Percentiles rank a stretch among this genome's conserved stretches.
Conservation (phyloP, 176 grass and related monocot genomes). For the Paspalum vaginatum region DNA sequence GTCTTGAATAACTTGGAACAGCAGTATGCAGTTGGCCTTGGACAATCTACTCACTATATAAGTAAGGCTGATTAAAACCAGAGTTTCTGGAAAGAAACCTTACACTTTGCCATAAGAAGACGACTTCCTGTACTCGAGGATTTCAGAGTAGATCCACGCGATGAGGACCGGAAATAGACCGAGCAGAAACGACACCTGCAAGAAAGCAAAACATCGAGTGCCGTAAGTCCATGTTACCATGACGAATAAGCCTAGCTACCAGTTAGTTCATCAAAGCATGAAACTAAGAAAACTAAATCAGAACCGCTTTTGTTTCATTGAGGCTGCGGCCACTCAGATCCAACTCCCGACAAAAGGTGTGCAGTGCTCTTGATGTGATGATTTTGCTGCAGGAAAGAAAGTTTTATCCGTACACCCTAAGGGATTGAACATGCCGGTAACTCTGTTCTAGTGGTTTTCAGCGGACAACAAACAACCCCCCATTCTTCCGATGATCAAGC, state of each 20-base stretch:
- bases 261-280: neutral
- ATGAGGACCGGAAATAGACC: constrained; percentile 65
- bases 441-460: neutral
- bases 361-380: neutral
- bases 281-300: neutral
- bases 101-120: constrained; percentile 57
- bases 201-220: constrained; percentile 13
- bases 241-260: neutral
- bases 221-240: neutral
- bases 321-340: neutral
- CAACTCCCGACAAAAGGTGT: neutral
- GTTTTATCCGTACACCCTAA: neutral
- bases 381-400: neutral
- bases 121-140: constrained; percentile 55
- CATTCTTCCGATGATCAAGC: no score
- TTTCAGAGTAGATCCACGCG: constrained; percentile 72
- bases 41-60: neutral
- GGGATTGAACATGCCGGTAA: neutral
- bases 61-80: constrained; percentile 2
- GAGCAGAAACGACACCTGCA: constrained; percentile 72
- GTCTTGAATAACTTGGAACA: neutral
- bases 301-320: neutral
- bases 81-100: constrained; percentile 29
- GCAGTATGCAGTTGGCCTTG: neutral
- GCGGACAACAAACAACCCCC: neutral